Base-by-base conservation (phyloP, 1,139 yeast species). In the Taphrina sp. region DNA sequence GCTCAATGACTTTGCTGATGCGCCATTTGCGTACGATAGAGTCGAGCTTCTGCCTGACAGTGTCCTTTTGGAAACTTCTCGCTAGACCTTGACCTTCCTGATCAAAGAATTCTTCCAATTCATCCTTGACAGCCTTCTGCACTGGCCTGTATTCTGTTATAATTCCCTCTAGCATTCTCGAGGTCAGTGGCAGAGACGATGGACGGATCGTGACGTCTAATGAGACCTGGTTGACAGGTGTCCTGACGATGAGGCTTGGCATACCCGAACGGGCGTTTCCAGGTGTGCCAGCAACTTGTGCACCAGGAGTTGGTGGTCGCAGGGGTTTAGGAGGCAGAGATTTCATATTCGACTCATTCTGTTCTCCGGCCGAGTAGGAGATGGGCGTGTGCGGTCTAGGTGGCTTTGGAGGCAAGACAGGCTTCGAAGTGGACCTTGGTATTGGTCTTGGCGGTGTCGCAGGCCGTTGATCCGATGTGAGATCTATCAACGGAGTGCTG, bases 41-140 rank as follows among this genome's bases (percentile, higher is more conserved):
- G 10, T 31, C 46, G 46, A 49, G 19, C 26, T 49, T 49, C 31
- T 24, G 16, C 20, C 44, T 38, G 24, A 49, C 54, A 31, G 39
- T 31, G 20, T 38, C 54, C 46, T 39, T 39, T 28, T 49, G 37
- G 26, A 49, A 49, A 8, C 46, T 28, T 26, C 39, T 20, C 33
- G 33, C 23, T 28, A 49, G 31, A 22, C 54, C 54, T 28, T 19
- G 14, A 2, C 39, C 54, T 24, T 49, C 54, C 19, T 31, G 44
- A 19, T 49, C 46, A 17, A 49, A 49, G n/a, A 49, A 49, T 26
- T 38, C 39, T 24, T 49, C 46, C 8, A 49, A 24, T 33, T 49
- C 54, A 10, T 19, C 29, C 16, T 28, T 35, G 31, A 49, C 54
- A 2, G 37, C 7, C 10, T 31, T 31, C 38, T 33, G 23, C 23